phyloP scores from a whole-genome alignment of 257 asterid genomes.

The Phtheirospermum japonicum region DNA sequence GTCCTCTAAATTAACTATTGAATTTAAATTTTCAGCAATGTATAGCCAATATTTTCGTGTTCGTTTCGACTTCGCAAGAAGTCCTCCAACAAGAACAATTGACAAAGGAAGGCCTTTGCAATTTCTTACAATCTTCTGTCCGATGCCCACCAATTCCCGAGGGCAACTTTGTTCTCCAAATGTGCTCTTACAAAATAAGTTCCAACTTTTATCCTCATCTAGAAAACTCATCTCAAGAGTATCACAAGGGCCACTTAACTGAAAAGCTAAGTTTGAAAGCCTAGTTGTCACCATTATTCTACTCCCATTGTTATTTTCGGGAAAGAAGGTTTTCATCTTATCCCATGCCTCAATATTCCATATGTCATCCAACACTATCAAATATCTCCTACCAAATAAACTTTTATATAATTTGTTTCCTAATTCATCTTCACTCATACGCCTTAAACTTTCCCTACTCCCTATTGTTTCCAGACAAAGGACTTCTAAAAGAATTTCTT shows the following conservation, averaged over 20 bases:
- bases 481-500: not conserved
- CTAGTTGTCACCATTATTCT: too few relatives aligned
- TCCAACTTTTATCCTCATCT: too few relatives aligned
- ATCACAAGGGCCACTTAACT: too few relatives aligned
- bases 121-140: not conserved
- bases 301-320: not conserved
- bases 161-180: too few relatives aligned
- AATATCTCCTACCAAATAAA: constrained; percentile 17
- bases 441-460: not conserved
- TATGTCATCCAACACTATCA: constrained; percentile 26
- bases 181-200: too few relatives aligned
- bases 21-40: too few relatives aligned
- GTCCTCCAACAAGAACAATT: not conserved
- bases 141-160: not conserved
- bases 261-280: too few relatives aligned
- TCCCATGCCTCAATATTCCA: not conserved
- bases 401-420: constrained; percentile 13
- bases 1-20: too few relatives aligned
- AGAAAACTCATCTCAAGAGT: too few relatives aligned
- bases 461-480: not conserved
- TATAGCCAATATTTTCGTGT: too few relatives aligned
- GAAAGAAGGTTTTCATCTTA: not conserved
- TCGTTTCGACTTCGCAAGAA: too few relatives aligned
- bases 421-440: not conserved
- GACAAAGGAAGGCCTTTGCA: constrained; percentile 1